These are phyloP conservation scores for Fremontodendron californicum DNA, from an alignment of 345 rosid species.

Conservation along the genomic window DNA sequence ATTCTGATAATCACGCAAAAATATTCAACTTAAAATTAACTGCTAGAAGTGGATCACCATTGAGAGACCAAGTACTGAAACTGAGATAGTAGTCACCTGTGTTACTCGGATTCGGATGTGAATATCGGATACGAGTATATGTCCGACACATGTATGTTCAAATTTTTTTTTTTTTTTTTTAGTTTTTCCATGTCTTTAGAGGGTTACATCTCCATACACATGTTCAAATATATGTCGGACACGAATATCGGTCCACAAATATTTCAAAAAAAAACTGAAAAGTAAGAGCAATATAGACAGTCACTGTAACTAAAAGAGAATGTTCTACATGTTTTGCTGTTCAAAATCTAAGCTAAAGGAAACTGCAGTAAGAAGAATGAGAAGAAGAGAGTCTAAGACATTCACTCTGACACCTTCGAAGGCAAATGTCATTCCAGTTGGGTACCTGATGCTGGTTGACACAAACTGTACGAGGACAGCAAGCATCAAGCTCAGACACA, in stretches of 20 bases:
- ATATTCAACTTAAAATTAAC: background rate
- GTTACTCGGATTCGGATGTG: too few relatives aligned
- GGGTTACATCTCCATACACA: too few relatives aligned
- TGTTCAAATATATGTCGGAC: too few relatives aligned
- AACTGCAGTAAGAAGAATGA: slow-evolving; percentile 18
- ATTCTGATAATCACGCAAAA: background rate
- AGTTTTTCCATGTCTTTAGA: too few relatives aligned
- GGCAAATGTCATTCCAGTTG: slow-evolving; percentile 86
- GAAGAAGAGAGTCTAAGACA: slow-evolving; percentile 59
- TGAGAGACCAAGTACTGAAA: background rate
- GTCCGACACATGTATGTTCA: too few relatives aligned
- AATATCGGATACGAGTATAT: too few relatives aligned
- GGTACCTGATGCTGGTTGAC: slow-evolving; percentile 88
- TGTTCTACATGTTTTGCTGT: background rate
- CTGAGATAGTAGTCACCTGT: background rate
- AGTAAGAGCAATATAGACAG: too few relatives aligned
- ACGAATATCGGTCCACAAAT: too few relatives aligned
- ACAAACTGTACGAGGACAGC: slow-evolving; percentile 78
- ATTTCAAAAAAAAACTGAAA: too few relatives aligned
- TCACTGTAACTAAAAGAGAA: background rate
- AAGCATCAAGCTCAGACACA: slow-evolving; percentile 80
- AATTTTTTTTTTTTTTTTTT: too few relatives aligned
- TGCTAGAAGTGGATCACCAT: background rate
- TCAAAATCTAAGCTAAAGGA: background rate
- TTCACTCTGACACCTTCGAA: slow-evolving; percentile 74